Percentiles rank a stretch among this genome's conserved stretches.
Conservation (phyloP, 208 protist genomes). For the Wallacemonas sp. region DNA sequence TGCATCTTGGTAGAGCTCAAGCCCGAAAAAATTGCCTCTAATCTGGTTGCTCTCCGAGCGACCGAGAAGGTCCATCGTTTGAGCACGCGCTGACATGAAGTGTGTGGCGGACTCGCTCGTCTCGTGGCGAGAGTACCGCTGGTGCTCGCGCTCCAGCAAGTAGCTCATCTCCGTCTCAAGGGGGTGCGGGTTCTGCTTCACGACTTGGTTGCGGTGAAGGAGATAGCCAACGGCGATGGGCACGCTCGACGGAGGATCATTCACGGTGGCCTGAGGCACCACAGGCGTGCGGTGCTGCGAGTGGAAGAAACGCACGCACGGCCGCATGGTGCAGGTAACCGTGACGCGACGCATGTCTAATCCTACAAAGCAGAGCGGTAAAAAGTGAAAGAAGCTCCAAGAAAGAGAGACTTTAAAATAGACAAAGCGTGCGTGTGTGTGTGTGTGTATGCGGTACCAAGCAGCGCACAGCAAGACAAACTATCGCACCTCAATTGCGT, state of each 20-base stretch:
- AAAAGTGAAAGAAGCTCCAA: neutral
- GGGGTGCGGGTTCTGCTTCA: constrained; percentile 79
- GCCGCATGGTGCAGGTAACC: neutral
- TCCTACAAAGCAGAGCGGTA: neutral
- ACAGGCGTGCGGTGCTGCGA: constrained; percentile 80
- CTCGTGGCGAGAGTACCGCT: constrained; percentile 81
- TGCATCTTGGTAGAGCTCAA: constrained; percentile 85
- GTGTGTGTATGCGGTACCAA: too few relatives aligned
- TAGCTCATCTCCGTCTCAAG: constrained; percentile 74
- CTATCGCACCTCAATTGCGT: too few relatives aligned
- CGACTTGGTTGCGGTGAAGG: constrained; percentile 68
- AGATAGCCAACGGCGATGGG: constrained; percentile 67
- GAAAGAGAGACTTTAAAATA: neutral
- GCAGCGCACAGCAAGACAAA: too few relatives aligned
- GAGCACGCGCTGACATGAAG: constrained; percentile 64
- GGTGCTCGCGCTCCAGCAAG: constrained; percentile 78
- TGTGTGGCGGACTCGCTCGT: constrained; percentile 63
- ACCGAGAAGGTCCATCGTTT: constrained; percentile 67
- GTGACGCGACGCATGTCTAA: neutral
- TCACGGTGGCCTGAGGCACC: constrained; percentile 57
- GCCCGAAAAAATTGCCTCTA: constrained; percentile 70
- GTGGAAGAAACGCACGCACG: constrained; percentile 34
- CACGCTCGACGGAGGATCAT: constrained; percentile 18
- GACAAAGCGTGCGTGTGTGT: too few relatives aligned
- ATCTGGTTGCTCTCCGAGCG: constrained; percentile 71